Evolutionary conservation across 805 yeast species (phyloP).

Genomic region (Teunomyces lycoperdinae): DNA sequence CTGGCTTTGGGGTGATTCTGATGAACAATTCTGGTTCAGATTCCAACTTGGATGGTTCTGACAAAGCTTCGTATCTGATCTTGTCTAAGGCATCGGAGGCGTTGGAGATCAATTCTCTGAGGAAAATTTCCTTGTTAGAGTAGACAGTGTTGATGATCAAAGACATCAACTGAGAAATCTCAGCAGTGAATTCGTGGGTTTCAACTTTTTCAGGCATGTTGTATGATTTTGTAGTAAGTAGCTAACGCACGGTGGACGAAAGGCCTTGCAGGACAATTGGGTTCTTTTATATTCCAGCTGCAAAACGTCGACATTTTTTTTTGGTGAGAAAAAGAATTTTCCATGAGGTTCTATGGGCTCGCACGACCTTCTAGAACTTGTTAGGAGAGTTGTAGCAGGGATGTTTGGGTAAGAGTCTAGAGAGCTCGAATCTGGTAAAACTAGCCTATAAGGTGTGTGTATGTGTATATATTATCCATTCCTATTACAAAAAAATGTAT

Average conservation of each 20-base stretch:
- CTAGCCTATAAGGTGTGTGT: no score
- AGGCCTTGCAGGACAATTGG: conserved; percentile 4
- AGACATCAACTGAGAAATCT: conserved; percentile 99
- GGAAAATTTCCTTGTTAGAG: conserved; percentile 98
- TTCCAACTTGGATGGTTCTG: conserved; percentile 89
- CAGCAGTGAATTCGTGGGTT: conserved; percentile 98
- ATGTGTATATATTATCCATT: no score
- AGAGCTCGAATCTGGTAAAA: no score
- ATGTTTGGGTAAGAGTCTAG: not conserved
- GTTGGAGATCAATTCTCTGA: conserved; percentile 97
- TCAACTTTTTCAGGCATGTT: conserved; percentile 43
- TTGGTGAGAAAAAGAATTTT: conserved; percentile 19
- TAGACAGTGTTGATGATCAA: conserved; percentile 99
- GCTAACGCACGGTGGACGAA: not conserved
- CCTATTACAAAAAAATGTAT: not conserved
- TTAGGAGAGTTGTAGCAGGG: not conserved
- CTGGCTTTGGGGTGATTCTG: conserved; percentile 96
- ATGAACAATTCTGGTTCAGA: conserved; percentile 95
- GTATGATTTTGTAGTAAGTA: conserved; percentile 1
- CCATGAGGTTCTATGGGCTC: conserved; percentile 28
- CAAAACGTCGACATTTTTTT: conserved; percentile 15
- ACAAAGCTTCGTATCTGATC: conserved; percentile 93
- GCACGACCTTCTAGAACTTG: conserved; percentile 7
- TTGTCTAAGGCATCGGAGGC: conserved; percentile 99
- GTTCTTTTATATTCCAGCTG: conserved; percentile 8